Base-by-base conservation (phyloP, 169 alveolate species). In the Babesia ovata region DNA sequence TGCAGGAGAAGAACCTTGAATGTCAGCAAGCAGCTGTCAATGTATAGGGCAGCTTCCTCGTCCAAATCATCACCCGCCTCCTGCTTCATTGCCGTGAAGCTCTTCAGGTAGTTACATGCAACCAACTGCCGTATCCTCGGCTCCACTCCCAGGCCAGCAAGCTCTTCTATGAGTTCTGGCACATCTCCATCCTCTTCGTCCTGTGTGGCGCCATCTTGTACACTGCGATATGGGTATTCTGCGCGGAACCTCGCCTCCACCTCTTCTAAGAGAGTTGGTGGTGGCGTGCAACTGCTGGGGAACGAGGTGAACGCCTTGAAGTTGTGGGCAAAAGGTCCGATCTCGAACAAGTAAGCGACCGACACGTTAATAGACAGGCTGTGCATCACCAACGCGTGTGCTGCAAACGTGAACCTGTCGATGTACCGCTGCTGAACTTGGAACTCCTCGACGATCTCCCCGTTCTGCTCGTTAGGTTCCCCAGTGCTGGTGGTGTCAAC, bases 221-320 rank as follows among this genome's bases (percentile, higher is more conserved):
- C 63, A n/a, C 24, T 3, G n/a, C n/a, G 22, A 9, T 21, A 19
- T 17, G 74, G 70, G 48, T 63, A 77, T 39, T 66, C 63, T 0
- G 26, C 69, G 54, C 33, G 28, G 28, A 66, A 45, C 45, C 19
- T 33, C 44, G 33, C 54, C 24, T 42, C 63, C 4, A 69, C 50
- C 44, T 77, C 77, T 22, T 70, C 67, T 11, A 65, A 52, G 26
- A 79, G 52, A 22, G 29, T 11, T 12, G 57, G 21, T 6, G 87
- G 83, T 12, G 62, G 50, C 24, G 13, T 19, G 54, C 72, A 50
- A 53, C 63, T 79, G 75, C 81, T 65, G 26, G 87, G 70, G 76
- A 79, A 79, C 16, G 87, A 70, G 6, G 71, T 79, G 70, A 79
- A 79, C 16, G 87, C 85, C 66, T 82, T 62, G 75, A 82, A 70